Conservation (phyloP, 2,329 filamentous ascomycete species). For the Fusarium proliferatum region DNA sequence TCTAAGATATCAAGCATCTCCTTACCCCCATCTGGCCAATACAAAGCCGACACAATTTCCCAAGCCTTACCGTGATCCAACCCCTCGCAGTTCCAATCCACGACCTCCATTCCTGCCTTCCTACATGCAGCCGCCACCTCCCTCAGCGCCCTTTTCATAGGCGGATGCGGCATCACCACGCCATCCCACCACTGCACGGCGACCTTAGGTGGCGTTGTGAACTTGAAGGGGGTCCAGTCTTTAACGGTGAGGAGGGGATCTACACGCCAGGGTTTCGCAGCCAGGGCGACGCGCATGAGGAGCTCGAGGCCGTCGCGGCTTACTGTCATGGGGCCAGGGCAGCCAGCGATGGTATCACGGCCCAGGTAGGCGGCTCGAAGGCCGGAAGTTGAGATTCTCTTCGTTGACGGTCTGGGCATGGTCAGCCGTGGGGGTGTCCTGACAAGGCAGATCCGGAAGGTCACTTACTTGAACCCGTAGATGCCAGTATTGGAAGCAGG, state of each 20-base stretch:
- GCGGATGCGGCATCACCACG: conserved; percentile 69
- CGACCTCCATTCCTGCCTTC: conserved; percentile 62
- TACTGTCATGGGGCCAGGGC: conserved; percentile 49
- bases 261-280: conserved; percentile 48
- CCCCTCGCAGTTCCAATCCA: conserved; percentile 63
- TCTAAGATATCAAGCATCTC: conserved; percentile 62
- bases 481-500: conserved; percentile 52
- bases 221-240: conserved; percentile 50
- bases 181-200: conserved; percentile 69
- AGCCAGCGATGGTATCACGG: neutral
- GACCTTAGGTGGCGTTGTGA: conserved; percentile 63
- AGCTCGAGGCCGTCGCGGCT: conserved; percentile 50
- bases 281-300: conserved; percentile 49
- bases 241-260: conserved; percentile 49
- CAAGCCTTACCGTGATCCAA: conserved; percentile 63
- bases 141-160: conserved; percentile 65
- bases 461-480: conserved; percentile 49
- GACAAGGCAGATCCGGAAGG: accelerated
- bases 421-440: conserved; percentile 42
- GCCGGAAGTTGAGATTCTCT: neutral
- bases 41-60: conserved; percentile 58
- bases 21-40: conserved; percentile 70
- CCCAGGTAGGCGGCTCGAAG: conserved; percentile 38
- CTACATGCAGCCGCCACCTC: conserved; percentile 63
- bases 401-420: neutral